Conservation (phyloP, 2,329 filamentous ascomycete species). For the Exophiala aquamarina region DNA sequence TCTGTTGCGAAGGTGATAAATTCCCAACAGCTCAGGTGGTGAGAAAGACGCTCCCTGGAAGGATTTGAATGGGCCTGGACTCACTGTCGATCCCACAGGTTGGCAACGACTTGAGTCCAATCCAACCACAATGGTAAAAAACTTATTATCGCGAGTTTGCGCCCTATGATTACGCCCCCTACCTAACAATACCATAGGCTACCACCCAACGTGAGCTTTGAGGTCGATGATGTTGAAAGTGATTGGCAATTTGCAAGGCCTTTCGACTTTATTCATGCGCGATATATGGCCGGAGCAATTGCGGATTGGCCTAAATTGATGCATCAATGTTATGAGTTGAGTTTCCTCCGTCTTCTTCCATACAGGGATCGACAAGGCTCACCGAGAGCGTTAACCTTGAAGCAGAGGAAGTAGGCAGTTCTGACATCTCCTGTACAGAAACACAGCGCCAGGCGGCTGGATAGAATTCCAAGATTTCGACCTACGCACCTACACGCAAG, state of each 20-base stretch:
- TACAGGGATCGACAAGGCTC: too few relatives aligned
- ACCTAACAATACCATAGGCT: too few relatives aligned
- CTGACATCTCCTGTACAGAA: slow-evolving; percentile 47
- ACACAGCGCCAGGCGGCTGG: slow-evolving; percentile 41
- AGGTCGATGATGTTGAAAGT: slow-evolving; percentile 58
- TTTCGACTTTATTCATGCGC: slow-evolving; percentile 62
- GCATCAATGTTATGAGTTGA: too few relatives aligned
- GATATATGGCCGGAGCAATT: slow-evolving; percentile 57
- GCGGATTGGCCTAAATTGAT: slow-evolving; percentile 56
- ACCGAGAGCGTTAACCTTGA: too few relatives aligned
- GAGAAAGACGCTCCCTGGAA: background rate
- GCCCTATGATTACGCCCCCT: too few relatives aligned
- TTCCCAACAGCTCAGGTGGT: background rate
- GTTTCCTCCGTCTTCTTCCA: too few relatives aligned
- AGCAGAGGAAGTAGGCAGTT: too few relatives aligned
- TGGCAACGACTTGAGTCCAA: slow-evolving; percentile 31
- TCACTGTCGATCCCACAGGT: slow-evolving; percentile 8
- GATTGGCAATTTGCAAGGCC: slow-evolving; percentile 49
- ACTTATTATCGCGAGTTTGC: too few relatives aligned
- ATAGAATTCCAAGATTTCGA: slow-evolving; percentile 42
- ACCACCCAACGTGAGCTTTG: slow-evolving; percentile 57
- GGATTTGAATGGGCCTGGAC: background rate
- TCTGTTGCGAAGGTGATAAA: background rate
- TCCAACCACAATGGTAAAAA: slow-evolving; percentile 21
- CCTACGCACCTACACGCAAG: slow-evolving; percentile 27